phyloP scores from a whole-genome alignment of 2,329 filamentous ascomycete species.

The Talaromyces sp. region DNA sequence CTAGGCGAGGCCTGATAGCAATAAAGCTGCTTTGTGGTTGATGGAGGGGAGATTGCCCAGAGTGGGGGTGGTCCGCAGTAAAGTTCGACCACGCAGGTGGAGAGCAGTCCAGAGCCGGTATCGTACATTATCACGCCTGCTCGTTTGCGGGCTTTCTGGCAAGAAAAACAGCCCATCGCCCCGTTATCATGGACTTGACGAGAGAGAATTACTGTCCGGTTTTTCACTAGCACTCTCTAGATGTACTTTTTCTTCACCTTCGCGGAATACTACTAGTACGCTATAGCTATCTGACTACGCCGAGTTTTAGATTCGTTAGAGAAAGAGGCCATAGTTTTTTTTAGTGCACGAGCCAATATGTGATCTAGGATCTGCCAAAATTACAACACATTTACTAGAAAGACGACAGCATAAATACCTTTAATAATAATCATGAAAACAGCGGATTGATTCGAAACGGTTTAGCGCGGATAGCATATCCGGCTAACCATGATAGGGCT shows the following conservation, averaged over 20 bases:
- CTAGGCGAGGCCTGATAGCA: neutral
- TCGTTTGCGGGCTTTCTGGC: neutral
- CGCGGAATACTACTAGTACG: neutral
- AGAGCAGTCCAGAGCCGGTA: constrained; percentile 1
- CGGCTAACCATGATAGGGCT: neutral
- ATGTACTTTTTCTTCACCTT: neutral
- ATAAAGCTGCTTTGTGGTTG: neutral
- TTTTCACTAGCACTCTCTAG: neutral
- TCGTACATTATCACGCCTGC: neutral
- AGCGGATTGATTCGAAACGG: neutral
- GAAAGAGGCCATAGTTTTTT: no score
- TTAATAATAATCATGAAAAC: neutral
- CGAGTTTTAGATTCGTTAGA: no score
- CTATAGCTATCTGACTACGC: neutral
- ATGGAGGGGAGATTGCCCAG: constrained; percentile 6
- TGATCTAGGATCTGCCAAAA: no score
- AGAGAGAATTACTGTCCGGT: neutral
- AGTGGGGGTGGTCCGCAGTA: constrained; percentile 4
- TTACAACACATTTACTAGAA: neutral
- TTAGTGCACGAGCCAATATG: no score
- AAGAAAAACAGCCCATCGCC: neutral
- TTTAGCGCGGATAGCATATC: neutral
- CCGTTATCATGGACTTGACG: neutral
- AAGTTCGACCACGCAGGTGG: constrained; percentile 1
- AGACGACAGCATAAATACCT: neutral